Conservation (phyloP, 2,329 filamentous ascomycete species). For the Botryotinia narcissicola region DNA sequence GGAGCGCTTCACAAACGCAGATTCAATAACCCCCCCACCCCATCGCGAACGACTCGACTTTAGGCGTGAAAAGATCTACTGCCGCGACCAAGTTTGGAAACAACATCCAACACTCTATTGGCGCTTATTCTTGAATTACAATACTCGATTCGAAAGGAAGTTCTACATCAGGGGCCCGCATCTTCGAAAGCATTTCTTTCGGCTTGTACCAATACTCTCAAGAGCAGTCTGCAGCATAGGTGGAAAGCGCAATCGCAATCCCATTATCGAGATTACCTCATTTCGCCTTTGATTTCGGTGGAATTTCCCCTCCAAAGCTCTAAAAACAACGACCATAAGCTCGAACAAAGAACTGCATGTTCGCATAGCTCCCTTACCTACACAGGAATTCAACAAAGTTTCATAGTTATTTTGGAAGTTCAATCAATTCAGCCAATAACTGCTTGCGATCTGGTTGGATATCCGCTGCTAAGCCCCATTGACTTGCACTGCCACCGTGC, state of each 20-base stretch:
- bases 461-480: constrained; percentile 17
- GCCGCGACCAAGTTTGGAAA: neutral
- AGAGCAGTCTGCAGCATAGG: constrained; percentile 4
- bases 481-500: constrained; percentile 22
- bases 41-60: neutral
- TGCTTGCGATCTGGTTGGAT: neutral
- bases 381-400: neutral
- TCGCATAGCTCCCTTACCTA: neutral
- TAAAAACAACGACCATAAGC: constrained; percentile 1
- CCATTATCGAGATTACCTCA: constrained; percentile 20
- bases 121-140: constrained; percentile 12
- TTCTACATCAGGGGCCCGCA: neutral
- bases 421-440: constrained; percentile 10
- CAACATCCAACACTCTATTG: constrained; percentile 7
- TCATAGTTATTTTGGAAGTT: neutral
- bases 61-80: neutral
- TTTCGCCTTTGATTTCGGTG: constrained; percentile 10
- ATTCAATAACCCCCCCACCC: constrained; percentile 4
- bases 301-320: constrained; percentile 7
- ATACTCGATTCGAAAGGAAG: neutral
- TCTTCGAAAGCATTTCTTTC: neutral
- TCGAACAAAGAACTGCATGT: constrained; percentile 16
- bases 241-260: constrained; percentile 9
- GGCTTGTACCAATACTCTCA: neutral
- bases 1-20: neutral